Evolutionary conservation across 495 filamentous ascomycete genomes (phyloP).

Genomic region (Corynascus novoguineensis): DNA sequence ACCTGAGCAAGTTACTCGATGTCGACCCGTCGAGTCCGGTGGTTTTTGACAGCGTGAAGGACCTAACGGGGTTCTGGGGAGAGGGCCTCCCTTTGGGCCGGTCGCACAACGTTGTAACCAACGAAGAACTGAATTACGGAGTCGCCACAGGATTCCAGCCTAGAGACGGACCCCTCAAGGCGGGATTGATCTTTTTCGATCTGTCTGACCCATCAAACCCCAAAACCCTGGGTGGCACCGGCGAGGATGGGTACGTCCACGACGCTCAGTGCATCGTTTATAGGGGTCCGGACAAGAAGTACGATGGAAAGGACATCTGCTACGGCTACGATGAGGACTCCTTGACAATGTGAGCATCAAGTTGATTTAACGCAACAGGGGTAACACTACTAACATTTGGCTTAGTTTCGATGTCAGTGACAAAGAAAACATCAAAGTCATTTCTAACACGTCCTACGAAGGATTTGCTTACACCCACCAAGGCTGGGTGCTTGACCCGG

Average conservation of each 20-base stretch:
- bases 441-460: conserved; percentile 49
- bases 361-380: too few relatives aligned
- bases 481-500: conserved; percentile 48
- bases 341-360: conserved; percentile 30
- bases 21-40: conserved; percentile 23
- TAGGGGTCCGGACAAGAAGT: conserved; percentile 47
- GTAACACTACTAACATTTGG: neutral
- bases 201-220: conserved; percentile 44
- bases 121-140: conserved; percentile 39
- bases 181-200: conserved; percentile 49
- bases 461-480: conserved; percentile 50
- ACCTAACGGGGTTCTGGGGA: conserved; percentile 34
- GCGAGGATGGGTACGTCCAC: conserved; percentile 50
- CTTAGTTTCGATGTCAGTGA: conserved; percentile 49
- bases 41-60: conserved; percentile 29
- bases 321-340: conserved; percentile 51
- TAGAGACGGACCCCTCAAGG: conserved; percentile 29
- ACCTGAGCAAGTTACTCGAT: conserved; percentile 38
- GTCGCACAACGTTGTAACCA: conserved; percentile 47
- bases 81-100: conserved; percentile 33
- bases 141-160: conserved; percentile 46
- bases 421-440: conserved; percentile 42
- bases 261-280: conserved; percentile 54
- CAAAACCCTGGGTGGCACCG: conserved; percentile 41
- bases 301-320: conserved; percentile 49